phyloP scores from a whole-genome alignment of 768 basidiomycete species.

The Rhodotorula diobovata region DNA sequence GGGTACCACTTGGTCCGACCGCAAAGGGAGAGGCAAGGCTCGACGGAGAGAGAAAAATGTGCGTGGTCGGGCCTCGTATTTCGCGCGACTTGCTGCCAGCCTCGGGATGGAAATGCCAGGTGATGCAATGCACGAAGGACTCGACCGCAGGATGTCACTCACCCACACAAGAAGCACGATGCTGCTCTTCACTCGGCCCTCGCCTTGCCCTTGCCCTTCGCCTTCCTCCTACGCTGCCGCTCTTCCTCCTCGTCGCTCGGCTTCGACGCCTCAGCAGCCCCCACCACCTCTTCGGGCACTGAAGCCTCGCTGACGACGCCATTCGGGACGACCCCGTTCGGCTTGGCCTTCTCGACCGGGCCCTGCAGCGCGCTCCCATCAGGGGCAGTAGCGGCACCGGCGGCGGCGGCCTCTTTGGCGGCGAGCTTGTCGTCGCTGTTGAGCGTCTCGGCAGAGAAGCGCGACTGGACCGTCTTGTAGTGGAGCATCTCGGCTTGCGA shows the following conservation, averaged over 20 bases:
- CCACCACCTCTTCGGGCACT: neutral
- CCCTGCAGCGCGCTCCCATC: too few species aligned
- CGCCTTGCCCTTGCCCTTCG: constrained; percentile 20
- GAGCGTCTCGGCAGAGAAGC: constrained; percentile 55
- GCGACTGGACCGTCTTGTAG: constrained; percentile 66
- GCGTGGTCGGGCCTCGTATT: too few species aligned
- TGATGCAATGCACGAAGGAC: neutral
- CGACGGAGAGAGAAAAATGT: too few species aligned
- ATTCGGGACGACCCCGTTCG: neutral
- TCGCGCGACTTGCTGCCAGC: too few species aligned
- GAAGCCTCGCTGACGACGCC: neutral
- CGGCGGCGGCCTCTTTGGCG: constrained; percentile 11
- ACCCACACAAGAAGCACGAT: neutral
- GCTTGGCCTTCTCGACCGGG: neutral
- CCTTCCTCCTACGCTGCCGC: neutral
- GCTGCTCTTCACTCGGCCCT: neutral
- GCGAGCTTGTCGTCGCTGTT: constrained; percentile 32
- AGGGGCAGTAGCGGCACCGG: neutral
- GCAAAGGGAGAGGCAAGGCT: too few species aligned
- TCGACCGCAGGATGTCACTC: neutral
- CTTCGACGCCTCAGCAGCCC: too few species aligned
- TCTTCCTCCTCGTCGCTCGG: neutral
- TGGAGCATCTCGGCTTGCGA: constrained; percentile 79
- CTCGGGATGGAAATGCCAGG: too few species aligned
- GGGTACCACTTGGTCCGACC: too few species aligned